Evolutionary conservation across 495 filamentous ascomycete genomes (phyloP).

Genomic region (Acidomyces sp.): DNA sequence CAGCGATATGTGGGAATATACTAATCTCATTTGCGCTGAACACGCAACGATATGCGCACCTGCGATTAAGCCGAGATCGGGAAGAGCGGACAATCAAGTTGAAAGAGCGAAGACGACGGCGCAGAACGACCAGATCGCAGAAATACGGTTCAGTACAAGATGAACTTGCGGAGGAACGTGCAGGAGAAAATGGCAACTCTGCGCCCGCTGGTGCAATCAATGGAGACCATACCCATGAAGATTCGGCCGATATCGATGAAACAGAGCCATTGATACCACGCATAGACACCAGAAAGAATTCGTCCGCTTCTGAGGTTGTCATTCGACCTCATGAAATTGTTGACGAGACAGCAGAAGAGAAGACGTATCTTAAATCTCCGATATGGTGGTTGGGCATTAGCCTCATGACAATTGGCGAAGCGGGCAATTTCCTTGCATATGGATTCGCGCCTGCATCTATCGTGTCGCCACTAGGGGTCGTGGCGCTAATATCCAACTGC

Average conservation of each 20-base stretch:
- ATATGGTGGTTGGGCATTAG: constrained; percentile 93
- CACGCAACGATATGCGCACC: constrained; percentile 90
- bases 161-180: constrained; percentile 19
- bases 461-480: constrained; percentile 90
- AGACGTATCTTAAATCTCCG: constrained; percentile 74
- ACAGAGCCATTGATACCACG: constrained; percentile 24
- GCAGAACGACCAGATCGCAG: constrained; percentile 7
- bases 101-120: constrained; percentile 15
- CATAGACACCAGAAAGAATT: constrained; percentile 21
- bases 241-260: constrained; percentile 9
- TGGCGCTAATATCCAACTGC: constrained; percentile 90
- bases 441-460: constrained; percentile 98
- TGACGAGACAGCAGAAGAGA: constrained; percentile 25
- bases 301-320: constrained; percentile 2
- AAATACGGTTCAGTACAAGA: constrained; percentile 30
- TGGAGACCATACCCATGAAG: constrained; percentile 13
- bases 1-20: constrained; percentile 81
- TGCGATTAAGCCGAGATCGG: constrained; percentile 50
- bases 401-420: constrained; percentile 84
- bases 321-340: constrained; percentile 13
- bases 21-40: constrained; percentile 93
- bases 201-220: constrained; percentile 7
- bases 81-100: constrained; percentile 27
- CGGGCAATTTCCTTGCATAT: constrained; percentile 93
- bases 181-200: constrained; percentile 17